A percentile compares a stretch with the other conserved stretches of the same genome.
Conservation (phyloP, 2,329 filamentous ascomycete genomes). For the Xylaria sp. region DNA sequence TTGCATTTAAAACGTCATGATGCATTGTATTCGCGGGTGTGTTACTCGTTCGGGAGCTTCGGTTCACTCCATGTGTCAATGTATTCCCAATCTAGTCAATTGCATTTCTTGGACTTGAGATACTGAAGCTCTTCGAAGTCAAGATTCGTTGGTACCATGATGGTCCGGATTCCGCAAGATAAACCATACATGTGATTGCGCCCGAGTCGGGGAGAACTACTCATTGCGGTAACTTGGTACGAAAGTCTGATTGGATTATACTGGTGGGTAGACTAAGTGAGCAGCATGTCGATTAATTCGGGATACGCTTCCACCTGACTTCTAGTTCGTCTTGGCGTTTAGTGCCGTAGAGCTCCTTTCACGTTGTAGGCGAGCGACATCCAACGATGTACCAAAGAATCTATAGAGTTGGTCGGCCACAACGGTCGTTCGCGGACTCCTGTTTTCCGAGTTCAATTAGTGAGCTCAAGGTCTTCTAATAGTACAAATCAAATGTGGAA, state of each 20-base stretch:
- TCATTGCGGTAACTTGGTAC: neutral
- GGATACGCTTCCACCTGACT: neutral
- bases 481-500: too few relatives aligned
- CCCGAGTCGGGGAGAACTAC: neutral
- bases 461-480: too few relatives aligned
- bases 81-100: neutral
- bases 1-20: neutral
- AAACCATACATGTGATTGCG: neutral
- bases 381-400: too few relatives aligned
- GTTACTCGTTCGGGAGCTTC: neutral
- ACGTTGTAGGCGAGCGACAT: too few relatives aligned
- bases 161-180: neutral
- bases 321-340: too few relatives aligned
- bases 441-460: too few relatives aligned
- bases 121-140: neutral
- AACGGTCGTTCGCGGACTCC: too few relatives aligned
- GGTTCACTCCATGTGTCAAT: neutral
- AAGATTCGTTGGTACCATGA: neutral
- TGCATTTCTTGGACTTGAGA: neutral
- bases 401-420: too few relatives aligned
- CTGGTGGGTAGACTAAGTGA: neutral
- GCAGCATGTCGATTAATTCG: neutral
- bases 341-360: too few relatives aligned
- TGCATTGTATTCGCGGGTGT: neutral
- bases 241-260: neutral